Percentiles rank a stretch among this genome's conserved stretches.
These are phyloP conservation scores for Kuraishia borneana DNA, from an alignment of 805 yeast genomes.

Conservation along the genomic window DNA sequence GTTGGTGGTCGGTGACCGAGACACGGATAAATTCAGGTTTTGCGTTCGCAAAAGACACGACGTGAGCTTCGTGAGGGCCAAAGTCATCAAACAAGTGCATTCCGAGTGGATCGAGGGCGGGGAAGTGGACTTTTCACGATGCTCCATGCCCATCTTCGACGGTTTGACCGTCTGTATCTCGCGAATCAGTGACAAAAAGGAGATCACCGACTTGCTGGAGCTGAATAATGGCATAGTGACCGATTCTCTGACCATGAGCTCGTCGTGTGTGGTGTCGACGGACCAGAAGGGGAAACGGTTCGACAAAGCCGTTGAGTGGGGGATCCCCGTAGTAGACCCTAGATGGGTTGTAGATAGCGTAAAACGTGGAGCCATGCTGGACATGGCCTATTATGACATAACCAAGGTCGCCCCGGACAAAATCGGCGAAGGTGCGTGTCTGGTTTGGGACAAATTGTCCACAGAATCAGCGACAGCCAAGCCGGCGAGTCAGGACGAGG, in stretches of 20 bases:
- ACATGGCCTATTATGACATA: constrained; percentile 27
- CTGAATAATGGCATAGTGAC: constrained; percentile 40
- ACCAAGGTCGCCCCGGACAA: constrained; percentile 7
- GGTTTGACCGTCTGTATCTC: constrained; percentile 35
- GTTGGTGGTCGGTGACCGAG: constrained; percentile 45
- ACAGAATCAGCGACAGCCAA: constrained; percentile 2
- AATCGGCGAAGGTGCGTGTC: constrained; percentile 20
- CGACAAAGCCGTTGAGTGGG: constrained; percentile 41
- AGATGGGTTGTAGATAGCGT: constrained; percentile 35
- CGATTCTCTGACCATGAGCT: constrained; percentile 34
- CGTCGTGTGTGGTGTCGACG: constrained; percentile 36
- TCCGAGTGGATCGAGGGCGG: constrained; percentile 44
- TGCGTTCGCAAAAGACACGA: constrained; percentile 42
- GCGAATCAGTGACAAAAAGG: constrained; percentile 12
- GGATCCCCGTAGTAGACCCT: constrained; percentile 39
- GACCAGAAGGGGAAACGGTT: constrained; percentile 40
- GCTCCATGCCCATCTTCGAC: constrained; percentile 29
- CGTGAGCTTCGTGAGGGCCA: constrained; percentile 40
- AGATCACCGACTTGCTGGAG: constrained; percentile 22
- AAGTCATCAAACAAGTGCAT: constrained; percentile 31
- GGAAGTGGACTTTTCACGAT: constrained; percentile 10
- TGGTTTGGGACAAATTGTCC: constrained; percentile 22
- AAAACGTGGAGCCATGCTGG: constrained; percentile 30
- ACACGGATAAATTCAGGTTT: constrained; percentile 44
- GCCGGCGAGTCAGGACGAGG: constrained; percentile 2